Evolutionary conservation across 2,329 filamentous ascomycete species (phyloP).

Genomic region (Alternaria tenuissima): DNA sequence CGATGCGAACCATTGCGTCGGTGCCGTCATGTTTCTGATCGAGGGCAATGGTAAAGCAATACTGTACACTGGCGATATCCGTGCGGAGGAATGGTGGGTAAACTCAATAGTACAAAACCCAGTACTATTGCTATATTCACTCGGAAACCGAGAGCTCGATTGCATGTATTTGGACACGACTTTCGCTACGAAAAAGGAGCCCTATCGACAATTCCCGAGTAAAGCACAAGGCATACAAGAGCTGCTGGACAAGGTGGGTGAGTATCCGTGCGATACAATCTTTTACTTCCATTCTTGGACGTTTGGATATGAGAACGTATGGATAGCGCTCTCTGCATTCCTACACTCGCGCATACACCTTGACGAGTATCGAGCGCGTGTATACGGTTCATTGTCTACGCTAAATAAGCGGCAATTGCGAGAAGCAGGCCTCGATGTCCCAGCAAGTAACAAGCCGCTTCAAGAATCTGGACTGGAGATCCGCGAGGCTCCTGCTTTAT

Average conservation of each 20-base stretch:
- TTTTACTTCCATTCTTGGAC: constrained; percentile 93
- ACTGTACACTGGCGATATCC: constrained; percentile 88
- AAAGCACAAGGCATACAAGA: constrained; percentile 80
- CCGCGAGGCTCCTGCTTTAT: constrained; percentile 70
- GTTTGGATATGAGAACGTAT: constrained; percentile 92
- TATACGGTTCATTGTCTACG: constrained; percentile 70
- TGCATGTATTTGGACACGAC: constrained; percentile 92
- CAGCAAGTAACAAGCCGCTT: constrained; percentile 31
- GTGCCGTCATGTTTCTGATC: constrained; percentile 91
- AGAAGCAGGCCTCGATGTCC: constrained; percentile 51
- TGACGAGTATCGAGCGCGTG: constrained; percentile 77
- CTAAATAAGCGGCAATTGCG: constrained; percentile 30
- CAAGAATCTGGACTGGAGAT: constrained; percentile 51
- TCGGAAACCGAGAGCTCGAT: constrained; percentile 63
- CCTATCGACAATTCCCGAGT: constrained; percentile 63
- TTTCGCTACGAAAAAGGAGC: constrained; percentile 64
- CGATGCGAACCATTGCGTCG: constrained; percentile 91
- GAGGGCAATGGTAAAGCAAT: constrained; percentile 76
- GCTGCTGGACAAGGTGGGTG: constrained; percentile 71
- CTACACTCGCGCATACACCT: constrained; percentile 79
- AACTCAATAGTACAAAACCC: constrained; percentile 76
- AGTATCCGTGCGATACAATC: constrained; percentile 75
- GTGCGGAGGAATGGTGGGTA: constrained; percentile 88
- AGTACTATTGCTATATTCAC: constrained; percentile 75
- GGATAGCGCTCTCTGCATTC: constrained; percentile 78